Evolutionary conservation across 2,329 filamentous ascomycete genomes (phyloP), one percentile per base, ranked within the genome.

Genomic region (Pseudogymnoascus sp.): DNA sequence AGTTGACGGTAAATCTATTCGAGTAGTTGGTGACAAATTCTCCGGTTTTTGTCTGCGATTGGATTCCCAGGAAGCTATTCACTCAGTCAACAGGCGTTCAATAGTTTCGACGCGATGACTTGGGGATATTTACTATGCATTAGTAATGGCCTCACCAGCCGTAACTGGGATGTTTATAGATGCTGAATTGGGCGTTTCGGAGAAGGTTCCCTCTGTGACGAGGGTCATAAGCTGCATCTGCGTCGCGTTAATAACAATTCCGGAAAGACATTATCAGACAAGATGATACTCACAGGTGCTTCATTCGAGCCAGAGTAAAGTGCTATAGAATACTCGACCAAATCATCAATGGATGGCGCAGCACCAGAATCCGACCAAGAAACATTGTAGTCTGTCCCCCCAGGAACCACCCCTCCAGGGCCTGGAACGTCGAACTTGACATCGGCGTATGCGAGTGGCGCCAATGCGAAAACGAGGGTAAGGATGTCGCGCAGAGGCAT

Each of bases 231-330:
- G 59, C 50, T 41, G 60, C 62, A 16, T 28, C 62, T 62, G 60
- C 22, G 57, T 57, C n/a, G 50, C 34, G 35, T 62, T 64, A 58
- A 57, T 61, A 59, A 25, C 58, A 37, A 37, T 41, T 57, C 60
- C 38, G 11, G 38, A 18, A 47, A 25, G 60, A 47, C 60, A 38
- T n/a, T 37, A 5, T 28, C 37, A 43, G 63, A 41, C 30, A n/a
- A 14, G 65, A 58, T 32, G 9, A 30, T 54, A 38, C 57, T 35
- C 72, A 83, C 77, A 74, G 78, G 75, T 16, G 72, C 74, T 2
- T 75, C 72, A 68, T 86, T 82, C 50, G 84, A 82, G 60, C 85
- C 85, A 6, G 82, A 80, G 67, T 82, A 83, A 20, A 89, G 74
- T 65, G 80, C 81, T 57, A 89, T 71, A 63, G 81, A 75, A 70